phyloP scores from a whole-genome alignment of 129 eudicot genomes.

The Apium graveolens region DNA sequence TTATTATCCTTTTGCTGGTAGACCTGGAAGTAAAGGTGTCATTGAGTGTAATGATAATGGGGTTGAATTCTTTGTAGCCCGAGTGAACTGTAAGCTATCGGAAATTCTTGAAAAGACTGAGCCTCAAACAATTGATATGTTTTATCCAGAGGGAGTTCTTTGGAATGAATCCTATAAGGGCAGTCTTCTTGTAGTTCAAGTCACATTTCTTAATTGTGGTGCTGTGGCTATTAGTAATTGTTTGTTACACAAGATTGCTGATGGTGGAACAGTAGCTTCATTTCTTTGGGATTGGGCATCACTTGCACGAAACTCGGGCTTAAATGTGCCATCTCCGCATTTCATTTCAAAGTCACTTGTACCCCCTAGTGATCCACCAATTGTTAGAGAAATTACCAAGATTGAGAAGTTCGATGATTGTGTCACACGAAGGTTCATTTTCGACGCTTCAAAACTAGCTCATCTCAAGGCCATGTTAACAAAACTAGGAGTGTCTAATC shows the following conservation, averaged over 20 bases:
- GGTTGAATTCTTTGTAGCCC: conserved; percentile 9
- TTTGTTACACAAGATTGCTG: conserved; percentile 9
- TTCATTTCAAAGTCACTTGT: conserved; percentile 7
- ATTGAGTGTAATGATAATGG: conserved; percentile 10
- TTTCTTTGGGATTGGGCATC: conserved; percentile 4
- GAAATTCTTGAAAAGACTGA: not conserved
- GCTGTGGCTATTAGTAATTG: not conserved
- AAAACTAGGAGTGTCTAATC: not conserved
- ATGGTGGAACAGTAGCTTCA: not conserved
- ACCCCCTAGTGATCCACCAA: not conserved
- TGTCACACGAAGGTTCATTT: not conserved
- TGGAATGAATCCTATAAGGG: not conserved
- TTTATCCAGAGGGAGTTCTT: not conserved
- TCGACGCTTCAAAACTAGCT: conserved; percentile 4
- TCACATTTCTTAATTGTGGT: conserved; percentile 6
- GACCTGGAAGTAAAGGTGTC: not conserved
- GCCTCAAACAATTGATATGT: not conserved
- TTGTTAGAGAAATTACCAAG: not conserved
- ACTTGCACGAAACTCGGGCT: not conserved
- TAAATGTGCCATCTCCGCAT: not conserved
- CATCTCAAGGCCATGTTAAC: conserved; percentile 6
- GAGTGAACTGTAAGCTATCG: not conserved
- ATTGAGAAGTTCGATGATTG: not conserved
- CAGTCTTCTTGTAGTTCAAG: not conserved
- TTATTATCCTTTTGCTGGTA: conserved; percentile 16